Conservation (phyloP, 1,139 yeast genomes). For the Zygoascus sp. region DNA sequence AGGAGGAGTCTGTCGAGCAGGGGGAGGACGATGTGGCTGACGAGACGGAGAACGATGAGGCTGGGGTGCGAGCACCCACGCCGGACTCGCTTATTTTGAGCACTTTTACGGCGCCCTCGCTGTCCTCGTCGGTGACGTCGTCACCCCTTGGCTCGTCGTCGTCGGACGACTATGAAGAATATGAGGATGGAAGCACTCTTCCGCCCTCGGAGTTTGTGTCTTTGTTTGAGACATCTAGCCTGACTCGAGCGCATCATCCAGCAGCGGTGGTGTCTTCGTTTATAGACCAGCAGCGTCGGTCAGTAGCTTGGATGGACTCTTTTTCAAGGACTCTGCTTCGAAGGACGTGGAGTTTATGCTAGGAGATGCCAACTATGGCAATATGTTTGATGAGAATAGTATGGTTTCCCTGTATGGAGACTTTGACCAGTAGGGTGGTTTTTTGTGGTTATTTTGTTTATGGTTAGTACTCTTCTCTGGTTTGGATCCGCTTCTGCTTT, state of each 20-base stretch:
- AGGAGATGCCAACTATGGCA: constrained; percentile 8
- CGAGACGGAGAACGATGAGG: not conserved
- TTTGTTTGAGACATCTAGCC: constrained; percentile 12
- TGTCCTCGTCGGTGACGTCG: constrained; percentile 27
- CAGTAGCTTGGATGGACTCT: constrained; percentile 15
- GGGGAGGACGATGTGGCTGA: not conserved
- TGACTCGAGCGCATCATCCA: constrained; percentile 41
- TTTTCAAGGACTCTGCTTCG: constrained; percentile 8
- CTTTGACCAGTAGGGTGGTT: not conserved
- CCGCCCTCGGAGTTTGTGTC: constrained; percentile 12
- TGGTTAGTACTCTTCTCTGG: too few species aligned
- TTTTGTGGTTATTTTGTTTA: too few species aligned
- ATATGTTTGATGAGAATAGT: constrained; percentile 11
- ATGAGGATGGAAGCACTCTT: constrained; percentile 10
- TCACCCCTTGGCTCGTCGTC: constrained; percentile 23
- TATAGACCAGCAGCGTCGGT: constrained; percentile 43
- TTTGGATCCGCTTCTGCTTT: not conserved
- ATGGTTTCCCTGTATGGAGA: constrained; percentile 10
- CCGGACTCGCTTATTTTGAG: constrained; percentile 27
- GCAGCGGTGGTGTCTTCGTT: constrained; percentile 39
- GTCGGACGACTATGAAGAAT: constrained; percentile 12
- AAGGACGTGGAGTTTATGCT: constrained; percentile 11
- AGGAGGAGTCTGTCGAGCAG: constrained; percentile 14
- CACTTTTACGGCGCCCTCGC: constrained; percentile 25
- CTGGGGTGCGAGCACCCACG: constrained; percentile 15